phyloP scores from a whole-genome alignment of 495 filamentous ascomycete genomes.

The Xylaria nigripes region DNA sequence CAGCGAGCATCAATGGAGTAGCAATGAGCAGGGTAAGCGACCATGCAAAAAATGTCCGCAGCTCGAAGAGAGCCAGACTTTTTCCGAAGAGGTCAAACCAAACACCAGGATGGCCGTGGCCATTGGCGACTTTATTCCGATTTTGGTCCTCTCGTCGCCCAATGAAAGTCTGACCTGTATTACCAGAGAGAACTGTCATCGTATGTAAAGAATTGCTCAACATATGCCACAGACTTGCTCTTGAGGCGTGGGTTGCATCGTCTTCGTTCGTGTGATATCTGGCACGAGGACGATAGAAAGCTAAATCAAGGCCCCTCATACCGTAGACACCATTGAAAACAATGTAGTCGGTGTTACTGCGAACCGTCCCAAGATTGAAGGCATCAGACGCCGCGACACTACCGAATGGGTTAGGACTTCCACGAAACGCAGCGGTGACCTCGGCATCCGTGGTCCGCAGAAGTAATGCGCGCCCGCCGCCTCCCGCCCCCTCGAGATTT shows the following conservation, averaged over 20 bases:
- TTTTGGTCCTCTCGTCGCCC: constrained; percentile 49
- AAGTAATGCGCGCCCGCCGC: constrained; percentile 78
- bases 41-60: constrained; percentile 79
- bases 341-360: constrained; percentile 83
- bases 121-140: constrained; percentile 54
- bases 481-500: constrained; percentile 92
- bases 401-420: constrained; percentile 68
- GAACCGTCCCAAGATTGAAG: constrained; percentile 67
- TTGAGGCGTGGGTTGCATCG: constrained; percentile 67
- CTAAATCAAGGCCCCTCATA: constrained; percentile 82
- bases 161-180: constrained; percentile 57
- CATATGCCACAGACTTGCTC: constrained; percentile 87
- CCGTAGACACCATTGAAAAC: constrained; percentile 75
- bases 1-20: constrained; percentile 60
- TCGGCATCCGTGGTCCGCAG: constrained; percentile 84
- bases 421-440: constrained; percentile 70
- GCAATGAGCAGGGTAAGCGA: constrained; percentile 75
- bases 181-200: constrained; percentile 58
- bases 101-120: constrained; percentile 61
- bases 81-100: constrained; percentile 94
- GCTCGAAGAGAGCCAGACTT: constrained; percentile 65
- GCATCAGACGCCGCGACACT: constrained; percentile 74
- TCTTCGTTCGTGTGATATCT: constrained; percentile 91
- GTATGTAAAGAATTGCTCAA: constrained; percentile 70
- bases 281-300: constrained; percentile 77